A percentile compares a stretch with the other conserved stretches of the same genome.
phyloP scores from a whole-genome alignment of 2,329 filamentous ascomycete genomes.

The Ilyonectria robusta region DNA sequence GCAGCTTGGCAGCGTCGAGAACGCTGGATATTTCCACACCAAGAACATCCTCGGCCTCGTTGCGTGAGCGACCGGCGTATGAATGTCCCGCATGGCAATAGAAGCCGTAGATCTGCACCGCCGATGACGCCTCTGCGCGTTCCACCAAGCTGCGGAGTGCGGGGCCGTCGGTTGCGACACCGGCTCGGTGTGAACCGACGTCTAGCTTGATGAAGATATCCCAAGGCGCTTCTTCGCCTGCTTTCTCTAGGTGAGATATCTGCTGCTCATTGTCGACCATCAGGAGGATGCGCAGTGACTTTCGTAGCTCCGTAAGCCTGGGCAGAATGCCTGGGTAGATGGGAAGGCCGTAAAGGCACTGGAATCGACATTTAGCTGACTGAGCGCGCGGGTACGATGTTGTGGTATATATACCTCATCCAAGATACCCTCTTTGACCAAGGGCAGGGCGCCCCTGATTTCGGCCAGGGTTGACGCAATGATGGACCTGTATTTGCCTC shows the following conservation, averaged over 20 bases:
- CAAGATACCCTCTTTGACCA: slow-evolving; percentile 56
- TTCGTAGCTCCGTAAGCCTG: slow-evolving; percentile 47
- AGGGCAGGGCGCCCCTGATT: slow-evolving; percentile 55
- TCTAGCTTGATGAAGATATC: slow-evolving; percentile 56
- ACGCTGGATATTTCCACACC: slow-evolving; percentile 51
- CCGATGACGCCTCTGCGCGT: slow-evolving; percentile 46
- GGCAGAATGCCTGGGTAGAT: slow-evolving; percentile 53
- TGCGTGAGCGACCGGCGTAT: slow-evolving; percentile 50
- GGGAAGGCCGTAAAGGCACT: slow-evolving; percentile 59
- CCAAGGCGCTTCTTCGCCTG: slow-evolving; percentile 45
- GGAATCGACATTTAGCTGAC: background rate
- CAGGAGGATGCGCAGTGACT: slow-evolving; percentile 51
- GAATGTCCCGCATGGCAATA: slow-evolving; percentile 58
- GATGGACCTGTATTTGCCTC: slow-evolving; percentile 54
- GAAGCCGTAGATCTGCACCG: slow-evolving; percentile 53
- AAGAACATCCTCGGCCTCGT: slow-evolving; percentile 50
- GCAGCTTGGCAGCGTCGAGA: slow-evolving; percentile 48
- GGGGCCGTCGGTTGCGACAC: slow-evolving; percentile 46
- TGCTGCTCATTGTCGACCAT: slow-evolving; percentile 57
- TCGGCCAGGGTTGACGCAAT: slow-evolving; percentile 59
- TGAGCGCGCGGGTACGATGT: background rate
- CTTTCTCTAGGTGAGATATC: slow-evolving; percentile 48
- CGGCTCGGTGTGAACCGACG: slow-evolving; percentile 54
- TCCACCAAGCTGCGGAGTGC: slow-evolving; percentile 47
- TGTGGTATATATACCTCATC: slow-evolving; percentile 51